A percentile compares a stretch with the other conserved stretches of the same genome.
These are phyloP conservation scores for Mortierella sp. DNA, from an alignment of 371 early-diverging fungal genomes.

Conservation along the genomic window DNA sequence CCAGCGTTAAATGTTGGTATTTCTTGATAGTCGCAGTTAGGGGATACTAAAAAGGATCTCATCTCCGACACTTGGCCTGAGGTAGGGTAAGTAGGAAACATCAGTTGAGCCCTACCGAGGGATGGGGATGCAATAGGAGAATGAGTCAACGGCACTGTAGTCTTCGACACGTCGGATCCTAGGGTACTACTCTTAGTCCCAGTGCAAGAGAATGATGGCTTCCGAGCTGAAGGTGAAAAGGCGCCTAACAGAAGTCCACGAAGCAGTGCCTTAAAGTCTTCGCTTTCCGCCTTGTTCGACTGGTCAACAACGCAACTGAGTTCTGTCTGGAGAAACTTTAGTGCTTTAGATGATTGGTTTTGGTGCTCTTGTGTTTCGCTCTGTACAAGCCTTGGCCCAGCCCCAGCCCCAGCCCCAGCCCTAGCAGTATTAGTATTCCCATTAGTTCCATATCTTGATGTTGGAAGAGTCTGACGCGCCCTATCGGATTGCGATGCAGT, in stretches of 20 bases:
- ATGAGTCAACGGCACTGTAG: conserved; percentile 31
- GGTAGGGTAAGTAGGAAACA: conserved; percentile 13
- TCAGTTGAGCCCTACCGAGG: conserved; percentile 14
- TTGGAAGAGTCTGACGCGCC: background rate
- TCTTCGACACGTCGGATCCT: conserved; percentile 2
- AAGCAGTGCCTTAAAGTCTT: conserved; percentile 75
- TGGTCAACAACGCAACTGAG: conserved; percentile 79
- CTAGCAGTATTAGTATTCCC: background rate
- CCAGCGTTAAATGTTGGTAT: conserved; percentile 4
- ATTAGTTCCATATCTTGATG: background rate
- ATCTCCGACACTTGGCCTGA: background rate
- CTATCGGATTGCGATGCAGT: background rate
- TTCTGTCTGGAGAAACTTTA: conserved; percentile 77
- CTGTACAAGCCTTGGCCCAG: conserved; percentile 11
- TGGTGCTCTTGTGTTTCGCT: conserved; percentile 44
- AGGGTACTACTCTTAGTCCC: background rate
- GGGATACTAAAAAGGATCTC: conserved; percentile 29
- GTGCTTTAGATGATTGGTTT: conserved; percentile 63
- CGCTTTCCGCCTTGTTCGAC: conserved; percentile 68
- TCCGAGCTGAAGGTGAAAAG: conserved; percentile 25
- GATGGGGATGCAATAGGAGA: conserved; percentile 40
- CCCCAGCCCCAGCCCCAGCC: background rate
- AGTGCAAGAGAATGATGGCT: conserved; percentile 8
- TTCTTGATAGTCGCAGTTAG: background rate
- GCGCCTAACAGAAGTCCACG: conserved; percentile 65